A percentile compares a stretch with the other conserved stretches of the same genome.
Evolutionary conservation across 1,284 basidiomycete genomes (phyloP).

Genomic region (Rhodotorula glutinis): DNA sequence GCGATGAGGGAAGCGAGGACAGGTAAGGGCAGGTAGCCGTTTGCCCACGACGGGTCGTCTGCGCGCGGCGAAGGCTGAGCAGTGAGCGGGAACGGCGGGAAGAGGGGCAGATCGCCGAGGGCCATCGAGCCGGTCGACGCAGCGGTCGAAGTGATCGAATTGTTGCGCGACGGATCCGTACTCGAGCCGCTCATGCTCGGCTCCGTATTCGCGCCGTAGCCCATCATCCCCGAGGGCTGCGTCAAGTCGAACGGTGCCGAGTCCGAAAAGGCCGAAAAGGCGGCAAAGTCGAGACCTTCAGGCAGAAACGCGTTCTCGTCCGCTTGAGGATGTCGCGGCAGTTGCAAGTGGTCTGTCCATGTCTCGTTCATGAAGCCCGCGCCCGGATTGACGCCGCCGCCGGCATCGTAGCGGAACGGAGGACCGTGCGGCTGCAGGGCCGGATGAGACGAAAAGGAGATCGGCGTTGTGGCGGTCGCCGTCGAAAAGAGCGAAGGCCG

Average conservation of each 20-base stretch:
- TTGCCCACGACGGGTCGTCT: background rate
- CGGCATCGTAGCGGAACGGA: background rate
- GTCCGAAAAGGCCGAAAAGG: too few species aligned
- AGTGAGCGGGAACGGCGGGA: background rate
- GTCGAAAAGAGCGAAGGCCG: background rate
- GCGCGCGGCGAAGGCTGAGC: background rate
- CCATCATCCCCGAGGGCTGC: too few species aligned
- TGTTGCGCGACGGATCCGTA: too few species aligned
- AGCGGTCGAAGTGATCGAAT: too few species aligned
- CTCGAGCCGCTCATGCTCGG: too few species aligned
- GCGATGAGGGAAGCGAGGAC: background rate
- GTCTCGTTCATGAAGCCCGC: background rate
- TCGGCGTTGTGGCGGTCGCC: constrained; percentile 1
- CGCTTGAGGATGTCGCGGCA: too few species aligned
- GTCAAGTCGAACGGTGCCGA: too few species aligned
- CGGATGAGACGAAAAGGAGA: background rate
- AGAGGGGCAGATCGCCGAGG: too few species aligned
- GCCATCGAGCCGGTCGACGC: too few species aligned
- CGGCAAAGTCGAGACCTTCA: too few species aligned
- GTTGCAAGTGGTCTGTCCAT: background rate
- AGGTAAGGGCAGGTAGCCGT: background rate
- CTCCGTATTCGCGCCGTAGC: too few species aligned
- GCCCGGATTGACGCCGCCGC: background rate
- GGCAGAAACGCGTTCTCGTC: too few species aligned
- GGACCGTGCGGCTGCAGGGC: background rate